These are phyloP conservation scores for Bruguiera gymnorhiza DNA, from an alignment of 345 rosid species.

Conservation along the genomic window DNA sequence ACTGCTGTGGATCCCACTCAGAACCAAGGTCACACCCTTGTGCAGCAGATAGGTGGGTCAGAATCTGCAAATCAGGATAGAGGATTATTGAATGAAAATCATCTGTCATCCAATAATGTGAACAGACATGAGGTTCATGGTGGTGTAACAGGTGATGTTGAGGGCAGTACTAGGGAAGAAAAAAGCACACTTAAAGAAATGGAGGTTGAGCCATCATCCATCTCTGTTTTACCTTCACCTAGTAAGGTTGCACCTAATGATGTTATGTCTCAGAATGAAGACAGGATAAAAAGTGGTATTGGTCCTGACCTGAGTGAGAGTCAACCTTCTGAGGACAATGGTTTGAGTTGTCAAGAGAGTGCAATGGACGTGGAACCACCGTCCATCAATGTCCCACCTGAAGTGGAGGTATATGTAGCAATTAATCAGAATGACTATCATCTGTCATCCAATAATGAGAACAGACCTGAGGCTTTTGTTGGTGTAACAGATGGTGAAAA, in stretches of 20 bases:
- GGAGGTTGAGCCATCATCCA: slow-evolving; percentile 15
- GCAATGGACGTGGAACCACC: background rate
- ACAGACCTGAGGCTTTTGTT: slow-evolving; percentile 5
- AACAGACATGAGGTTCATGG: slow-evolving; percentile 10
- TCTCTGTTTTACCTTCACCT: slow-evolving; percentile 7
- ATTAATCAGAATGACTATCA: slow-evolving; percentile 8
- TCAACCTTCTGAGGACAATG: background rate
- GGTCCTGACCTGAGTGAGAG: slow-evolving; percentile 1
- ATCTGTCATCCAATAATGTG: slow-evolving; percentile 14
- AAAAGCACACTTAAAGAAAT: slow-evolving; percentile 1
- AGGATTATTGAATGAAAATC: slow-evolving; percentile 19
- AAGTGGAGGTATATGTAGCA: too few relatives aligned
- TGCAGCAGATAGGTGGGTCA: slow-evolving; percentile 15
- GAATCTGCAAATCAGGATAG: slow-evolving; percentile 16
- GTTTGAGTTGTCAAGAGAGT: slow-evolving; percentile 23
- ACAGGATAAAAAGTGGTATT: slow-evolving; percentile 1
- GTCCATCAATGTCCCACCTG: background rate
- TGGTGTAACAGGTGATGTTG: slow-evolving; percentile 22
- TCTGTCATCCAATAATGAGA: slow-evolving; percentile 15
- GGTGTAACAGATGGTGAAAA: slow-evolving; percentile 19
- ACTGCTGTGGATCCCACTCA: slow-evolving; percentile 14
- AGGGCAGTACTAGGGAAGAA: slow-evolving; percentile 20
- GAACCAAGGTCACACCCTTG: slow-evolving; percentile 22
- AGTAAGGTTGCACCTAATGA: slow-evolving; percentile 21
- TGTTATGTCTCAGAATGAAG: slow-evolving; percentile 14